A percentile compares a stretch with the other conserved stretches of the same genome.
Conservation (phyloP, 306 rosid genomes). For the Rubus parviflorus region DNA sequence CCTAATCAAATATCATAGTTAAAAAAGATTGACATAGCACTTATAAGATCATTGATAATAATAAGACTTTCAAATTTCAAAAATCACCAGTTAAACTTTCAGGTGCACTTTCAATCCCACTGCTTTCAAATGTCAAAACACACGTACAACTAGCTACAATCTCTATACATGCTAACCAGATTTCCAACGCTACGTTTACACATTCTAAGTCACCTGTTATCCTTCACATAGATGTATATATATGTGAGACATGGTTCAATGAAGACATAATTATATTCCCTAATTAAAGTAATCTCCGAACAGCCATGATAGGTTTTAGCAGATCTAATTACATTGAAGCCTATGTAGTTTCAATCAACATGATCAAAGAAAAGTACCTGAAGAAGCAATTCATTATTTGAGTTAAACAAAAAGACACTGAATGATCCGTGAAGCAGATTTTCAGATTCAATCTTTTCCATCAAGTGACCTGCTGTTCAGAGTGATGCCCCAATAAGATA, state of each 20-base stretch:
- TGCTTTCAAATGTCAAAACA: background rate
- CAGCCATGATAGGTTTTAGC: background rate
- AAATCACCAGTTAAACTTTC: background rate
- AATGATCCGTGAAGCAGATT: conserved; percentile 91
- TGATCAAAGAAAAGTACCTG: conserved; percentile 55
- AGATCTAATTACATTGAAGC: background rate
- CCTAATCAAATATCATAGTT: too few relatives aligned
- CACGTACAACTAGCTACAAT: too few relatives aligned
- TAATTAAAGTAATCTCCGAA: background rate
- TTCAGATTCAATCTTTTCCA: conserved; percentile 90
- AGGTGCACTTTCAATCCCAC: background rate
- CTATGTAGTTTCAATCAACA: background rate
- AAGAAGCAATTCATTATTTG: conserved; percentile 89
- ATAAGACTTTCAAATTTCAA: too few relatives aligned
- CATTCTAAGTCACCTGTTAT: too few relatives aligned
- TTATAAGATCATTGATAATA: too few relatives aligned
- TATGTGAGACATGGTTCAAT: background rate
- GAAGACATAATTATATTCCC: background rate
- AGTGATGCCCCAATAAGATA: too few relatives aligned
- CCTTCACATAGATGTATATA: too few relatives aligned
- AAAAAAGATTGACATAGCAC: too few relatives aligned
- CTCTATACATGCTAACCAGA: too few relatives aligned
- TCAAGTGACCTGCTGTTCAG: conserved; percentile 74
- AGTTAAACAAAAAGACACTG: conserved; percentile 93
- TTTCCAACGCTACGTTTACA: too few relatives aligned